These are phyloP conservation scores for Termitomyces sp. DNA, from an alignment of 768 basidiomycete genomes.

Conservation along the genomic window DNA sequence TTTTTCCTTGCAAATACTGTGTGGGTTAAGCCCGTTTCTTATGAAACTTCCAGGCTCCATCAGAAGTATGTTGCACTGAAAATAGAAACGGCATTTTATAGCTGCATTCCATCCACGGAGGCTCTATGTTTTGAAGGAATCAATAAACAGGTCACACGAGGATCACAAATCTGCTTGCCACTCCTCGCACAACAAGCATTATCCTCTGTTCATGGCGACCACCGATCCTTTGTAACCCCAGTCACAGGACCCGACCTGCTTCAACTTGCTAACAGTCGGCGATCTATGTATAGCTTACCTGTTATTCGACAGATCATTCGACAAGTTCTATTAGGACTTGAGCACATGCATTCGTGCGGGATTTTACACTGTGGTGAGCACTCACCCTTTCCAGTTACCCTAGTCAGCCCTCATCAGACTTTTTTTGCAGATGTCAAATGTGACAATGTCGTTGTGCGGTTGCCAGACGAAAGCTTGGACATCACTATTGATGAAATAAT, in stretches of 20 bases:
- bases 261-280: neutral
- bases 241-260: neutral
- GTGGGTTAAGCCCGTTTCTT: neutral
- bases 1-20: neutral
- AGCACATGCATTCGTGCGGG: neutral
- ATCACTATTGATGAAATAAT: neutral
- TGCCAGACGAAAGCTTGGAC: neutral
- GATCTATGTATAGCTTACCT: neutral
- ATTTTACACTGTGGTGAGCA: neutral
- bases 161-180: neutral
- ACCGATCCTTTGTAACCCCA: neutral
- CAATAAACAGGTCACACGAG: neutral
- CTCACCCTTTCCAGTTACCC: neutral
- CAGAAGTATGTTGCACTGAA: neutral
- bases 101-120: neutral
- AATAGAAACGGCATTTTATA: neutral
- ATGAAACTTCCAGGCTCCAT: neutral
- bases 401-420: neutral
- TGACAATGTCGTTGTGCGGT: neutral
- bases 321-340: neutral
- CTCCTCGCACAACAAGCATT: neutral
- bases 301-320: neutral
- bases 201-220: neutral
- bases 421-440: neutral
- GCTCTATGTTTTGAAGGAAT: neutral